Evolutionary conservation across 306 rosid species (phyloP), one percentile per base, ranked within the genome.

Genomic region (Prunus kanzakura): DNA sequence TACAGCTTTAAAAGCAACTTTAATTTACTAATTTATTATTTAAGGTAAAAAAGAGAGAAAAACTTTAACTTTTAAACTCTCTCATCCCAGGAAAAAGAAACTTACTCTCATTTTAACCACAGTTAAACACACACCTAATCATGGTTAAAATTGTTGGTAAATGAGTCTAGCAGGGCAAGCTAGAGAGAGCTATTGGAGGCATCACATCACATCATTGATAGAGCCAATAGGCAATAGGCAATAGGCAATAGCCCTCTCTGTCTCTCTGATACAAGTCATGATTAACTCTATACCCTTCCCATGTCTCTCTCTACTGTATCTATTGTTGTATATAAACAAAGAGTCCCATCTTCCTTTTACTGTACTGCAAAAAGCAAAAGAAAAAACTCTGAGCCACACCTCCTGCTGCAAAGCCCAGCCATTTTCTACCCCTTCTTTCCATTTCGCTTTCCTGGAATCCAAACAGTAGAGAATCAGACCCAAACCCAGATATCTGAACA

Each of bases 201-300:
- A 76, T 71, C 72, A 60, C 49, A 67, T 72, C 62, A 55, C 55
- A 25, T 22, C 64, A 58, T 69, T 51, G 35, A 19, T 32, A 9
- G 41, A 58, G 47, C 32, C 64, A 32, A n/a, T 55, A 20, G 64
- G 11, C 76, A 62, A 62, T 55, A 20, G 64, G 11, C 76, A 62
- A 62, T 35, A 84, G 86, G 84, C 88, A 81, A 82, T 74, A 71
- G 81, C 64, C 35, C 63, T 51, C 67, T 38, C 61, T 25, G 73
- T 80, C 91, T 89, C 8, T 27, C 22, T 29, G 91, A 77, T 91
- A 85, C 77, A 64, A 60, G 86, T 86, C 89, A 90, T 91, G 88
- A 87, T 91, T 93, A 87, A 54, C 86, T 85, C 93, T 84, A 69
- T 72, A 64, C 80, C 41, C 66, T 76, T 38, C 58, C 32, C 61